Percentiles rank a stretch among this genome's conserved stretches.
These are phyloP conservation scores for Babesia sp. DNA, from an alignment of 169 alveolate genomes.

Conservation along the genomic window DNA sequence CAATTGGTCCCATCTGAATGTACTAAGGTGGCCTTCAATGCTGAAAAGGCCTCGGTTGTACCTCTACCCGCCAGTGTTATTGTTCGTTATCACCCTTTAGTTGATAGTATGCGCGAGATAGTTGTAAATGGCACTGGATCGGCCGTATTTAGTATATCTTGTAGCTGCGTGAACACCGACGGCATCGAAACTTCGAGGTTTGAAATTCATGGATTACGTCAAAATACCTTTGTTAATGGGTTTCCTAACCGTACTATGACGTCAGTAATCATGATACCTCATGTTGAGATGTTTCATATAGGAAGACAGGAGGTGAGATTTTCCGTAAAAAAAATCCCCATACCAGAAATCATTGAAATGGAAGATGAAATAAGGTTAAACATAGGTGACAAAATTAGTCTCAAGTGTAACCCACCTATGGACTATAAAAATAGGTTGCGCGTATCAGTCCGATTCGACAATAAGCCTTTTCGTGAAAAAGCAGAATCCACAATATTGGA, in stretches of 20 bases:
- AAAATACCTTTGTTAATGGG: background rate
- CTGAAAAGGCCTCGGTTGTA: background rate
- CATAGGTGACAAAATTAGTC: background rate
- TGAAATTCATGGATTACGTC: background rate
- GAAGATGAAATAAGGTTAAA: background rate
- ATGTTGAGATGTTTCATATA: background rate
- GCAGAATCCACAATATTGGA: background rate
- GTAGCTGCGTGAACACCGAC: constrained; percentile 2
- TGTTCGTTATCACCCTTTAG: background rate
- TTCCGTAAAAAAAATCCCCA: background rate
- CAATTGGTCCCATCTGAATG: background rate
- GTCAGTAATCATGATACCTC: background rate
- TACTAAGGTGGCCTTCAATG: background rate
- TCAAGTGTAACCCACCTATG: background rate
- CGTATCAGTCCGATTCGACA: background rate
- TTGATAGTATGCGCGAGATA: background rate
- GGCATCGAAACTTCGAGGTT: constrained; percentile 1
- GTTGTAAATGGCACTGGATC: background rate
- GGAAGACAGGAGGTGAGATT: background rate
- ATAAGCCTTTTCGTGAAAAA: background rate
- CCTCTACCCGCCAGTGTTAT: background rate
- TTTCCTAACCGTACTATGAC: background rate
- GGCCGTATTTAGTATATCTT: background rate
- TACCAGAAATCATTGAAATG: background rate
- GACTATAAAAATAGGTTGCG: background rate